Conservation (phyloP, 352 stramenopile genomes). For the Globisporangium alternatum region DNA sequence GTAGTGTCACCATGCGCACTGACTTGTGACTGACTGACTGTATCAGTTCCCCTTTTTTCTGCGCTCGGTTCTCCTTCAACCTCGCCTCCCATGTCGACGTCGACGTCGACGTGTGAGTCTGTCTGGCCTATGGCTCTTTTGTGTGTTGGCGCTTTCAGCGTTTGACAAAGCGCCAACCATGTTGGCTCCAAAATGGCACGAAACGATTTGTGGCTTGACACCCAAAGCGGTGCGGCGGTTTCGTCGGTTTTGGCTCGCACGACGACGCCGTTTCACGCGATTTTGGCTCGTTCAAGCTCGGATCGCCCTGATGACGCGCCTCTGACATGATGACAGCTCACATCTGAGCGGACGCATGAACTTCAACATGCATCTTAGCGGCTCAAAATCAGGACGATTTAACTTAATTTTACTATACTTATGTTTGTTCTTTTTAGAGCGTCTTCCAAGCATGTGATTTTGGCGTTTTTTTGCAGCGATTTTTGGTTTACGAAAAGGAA, state of each 20-base stretch:
- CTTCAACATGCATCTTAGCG: conserved; percentile 15
- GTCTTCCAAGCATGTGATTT: neutral
- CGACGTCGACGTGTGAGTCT: neutral
- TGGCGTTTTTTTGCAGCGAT: neutral
- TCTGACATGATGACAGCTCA: conserved; percentile 5
- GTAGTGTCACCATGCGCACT: neutral
- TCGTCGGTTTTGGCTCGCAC: neutral
- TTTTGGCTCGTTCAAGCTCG: neutral
- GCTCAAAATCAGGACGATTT: no score
- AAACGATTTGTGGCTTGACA: neutral
- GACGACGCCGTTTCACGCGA: neutral
- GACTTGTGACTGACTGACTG: neutral
- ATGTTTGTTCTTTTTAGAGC: no score
- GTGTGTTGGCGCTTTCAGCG: no score
- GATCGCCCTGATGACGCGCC: conserved; percentile 8
- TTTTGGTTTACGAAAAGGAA: neutral
- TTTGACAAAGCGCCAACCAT: neutral
- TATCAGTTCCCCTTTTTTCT: neutral
- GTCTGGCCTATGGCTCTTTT: no score
- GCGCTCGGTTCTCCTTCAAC: neutral
- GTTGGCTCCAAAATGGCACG: no score
- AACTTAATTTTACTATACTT: no score
- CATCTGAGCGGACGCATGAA: neutral
- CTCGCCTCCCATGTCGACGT: neutral
- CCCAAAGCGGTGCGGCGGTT: neutral